Base-by-base conservation (phyloP, 1,139 yeast genomes). In the Candida sp. region DNA sequence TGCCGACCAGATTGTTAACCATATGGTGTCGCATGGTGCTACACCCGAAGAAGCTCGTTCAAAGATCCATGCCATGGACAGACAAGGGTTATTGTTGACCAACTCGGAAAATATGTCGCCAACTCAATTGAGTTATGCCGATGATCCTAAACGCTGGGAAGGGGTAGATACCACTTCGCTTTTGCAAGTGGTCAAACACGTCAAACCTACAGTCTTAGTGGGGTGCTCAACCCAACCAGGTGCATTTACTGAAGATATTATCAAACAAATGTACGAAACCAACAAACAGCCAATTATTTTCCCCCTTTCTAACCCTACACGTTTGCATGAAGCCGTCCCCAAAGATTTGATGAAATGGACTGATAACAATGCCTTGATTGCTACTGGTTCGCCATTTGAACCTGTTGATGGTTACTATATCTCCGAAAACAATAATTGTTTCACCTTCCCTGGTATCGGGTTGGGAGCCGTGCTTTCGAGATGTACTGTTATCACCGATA, bases 161-260 rank as follows among this genome's bases (percentile, higher is more conserved):
- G 89, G 84, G 36, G 63, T 87, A 33, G 83, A 91, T 65, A 84
- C 90, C 38, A 79, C 66, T 35, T 75, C 78, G 9, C 75, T 93
- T 48, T 72, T 77, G 22, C 88, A 84, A 45, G 87, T 87, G 51
- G 84, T 93, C 39, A 68, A 72, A 29, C 72, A 79, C 42, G 82
- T 90, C 51, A 80, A 90, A 66, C 98, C 99, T 54, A 87, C 97
- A 21, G 87, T 89, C 52, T 74, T 93, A 58, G 89, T 93, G 50
- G 98, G 99, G 38, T 88, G 97, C 64, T 90, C 97, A n/a, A 93
- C 98, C 11, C 90, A 86, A 64, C 88, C 97, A 2, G 95, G 96
- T 50, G 96, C 98, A 1, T 93, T 93, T 68, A 89, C 90, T 46
- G 91, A 90, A 64, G 82, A 82, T 35, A 84, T 88, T 44, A 82